Conservation (phyloP, 1,139 yeast species). For the Candida tropicalis region DNA sequence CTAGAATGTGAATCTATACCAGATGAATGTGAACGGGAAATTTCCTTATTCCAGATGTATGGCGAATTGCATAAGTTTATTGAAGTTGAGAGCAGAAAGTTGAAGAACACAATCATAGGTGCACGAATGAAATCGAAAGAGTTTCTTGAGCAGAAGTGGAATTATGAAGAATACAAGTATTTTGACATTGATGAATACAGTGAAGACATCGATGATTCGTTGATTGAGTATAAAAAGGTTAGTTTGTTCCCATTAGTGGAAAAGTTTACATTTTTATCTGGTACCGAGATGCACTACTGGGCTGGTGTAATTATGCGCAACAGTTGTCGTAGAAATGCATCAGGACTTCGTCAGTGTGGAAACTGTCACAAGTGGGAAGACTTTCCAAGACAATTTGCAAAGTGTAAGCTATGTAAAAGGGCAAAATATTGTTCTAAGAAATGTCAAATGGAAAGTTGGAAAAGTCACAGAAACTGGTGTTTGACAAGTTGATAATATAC, state of each 20-base stretch:
- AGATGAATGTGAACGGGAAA: constrained; percentile 38
- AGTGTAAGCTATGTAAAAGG: constrained; percentile 90
- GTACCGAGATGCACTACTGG: constrained; percentile 90
- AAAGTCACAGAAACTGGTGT: constrained; percentile 94
- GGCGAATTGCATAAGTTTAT: constrained; percentile 36
- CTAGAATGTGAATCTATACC: constrained; percentile 38
- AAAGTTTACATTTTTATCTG: constrained; percentile 75
- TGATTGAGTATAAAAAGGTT: constrained; percentile 54
- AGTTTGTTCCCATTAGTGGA: constrained; percentile 92
- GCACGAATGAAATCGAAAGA: constrained; percentile 37
- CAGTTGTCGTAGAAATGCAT: constrained; percentile 91
- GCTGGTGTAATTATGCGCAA: constrained; percentile 96
- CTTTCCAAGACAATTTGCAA: constrained; percentile 87
- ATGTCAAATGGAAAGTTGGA: constrained; percentile 93
- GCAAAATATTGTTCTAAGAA: constrained; percentile 93
- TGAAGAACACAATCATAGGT: constrained; percentile 34
- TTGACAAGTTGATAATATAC: constrained; percentile 40
- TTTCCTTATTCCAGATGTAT: constrained; percentile 44
- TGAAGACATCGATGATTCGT: constrained; percentile 51
- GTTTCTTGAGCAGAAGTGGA: constrained; percentile 40
- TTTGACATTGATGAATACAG: constrained; percentile 53
- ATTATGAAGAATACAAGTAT: constrained; percentile 61
- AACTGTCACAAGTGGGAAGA: constrained; percentile 97
- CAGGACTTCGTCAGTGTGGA: constrained; percentile 96
- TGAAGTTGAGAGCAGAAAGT: constrained; percentile 35